Evolutionary conservation across 345 rosid species (phyloP).

Genomic region (Heritiera littoralis): DNA sequence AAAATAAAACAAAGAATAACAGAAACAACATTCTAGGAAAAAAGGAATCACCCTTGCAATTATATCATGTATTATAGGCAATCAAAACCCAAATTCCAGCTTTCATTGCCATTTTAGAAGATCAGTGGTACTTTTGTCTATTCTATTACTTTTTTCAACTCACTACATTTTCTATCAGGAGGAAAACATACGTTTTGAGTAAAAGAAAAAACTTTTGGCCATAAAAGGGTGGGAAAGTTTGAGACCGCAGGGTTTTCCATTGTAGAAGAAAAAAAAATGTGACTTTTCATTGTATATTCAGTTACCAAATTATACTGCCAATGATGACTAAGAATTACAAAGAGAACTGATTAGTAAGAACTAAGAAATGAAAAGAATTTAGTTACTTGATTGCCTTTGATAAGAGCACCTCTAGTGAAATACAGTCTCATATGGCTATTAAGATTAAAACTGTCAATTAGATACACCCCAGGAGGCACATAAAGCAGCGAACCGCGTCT

Average conservation of each 20-base stretch:
- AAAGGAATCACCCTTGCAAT: neutral
- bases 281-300: no score
- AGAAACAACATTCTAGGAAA: neutral
- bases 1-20: neutral
- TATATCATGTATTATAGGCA: neutral
- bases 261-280: no score
- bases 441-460: conserved; percentile 76
- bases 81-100: conserved; percentile 12
- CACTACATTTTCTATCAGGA: neutral
- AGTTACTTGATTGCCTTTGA: conserved; percentile 78
- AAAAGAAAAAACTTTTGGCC: no score
- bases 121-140: neutral
- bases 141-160: neutral
- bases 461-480: conserved; percentile 82
- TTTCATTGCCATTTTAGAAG: conserved; percentile 6
- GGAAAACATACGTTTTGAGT: neutral
- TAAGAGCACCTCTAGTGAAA: conserved; percentile 80
- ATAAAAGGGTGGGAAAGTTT: no score
- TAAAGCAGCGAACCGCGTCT: conserved; percentile 76
- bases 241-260: no score
- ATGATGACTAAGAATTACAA: neutral
- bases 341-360: neutral
- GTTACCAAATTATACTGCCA: neutral
- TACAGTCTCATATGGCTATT: conserved; percentile 93
- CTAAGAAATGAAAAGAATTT: neutral